Base-by-base conservation (phyloP, 139 green algal species). In the Edaphochlamys debaryana region DNA sequence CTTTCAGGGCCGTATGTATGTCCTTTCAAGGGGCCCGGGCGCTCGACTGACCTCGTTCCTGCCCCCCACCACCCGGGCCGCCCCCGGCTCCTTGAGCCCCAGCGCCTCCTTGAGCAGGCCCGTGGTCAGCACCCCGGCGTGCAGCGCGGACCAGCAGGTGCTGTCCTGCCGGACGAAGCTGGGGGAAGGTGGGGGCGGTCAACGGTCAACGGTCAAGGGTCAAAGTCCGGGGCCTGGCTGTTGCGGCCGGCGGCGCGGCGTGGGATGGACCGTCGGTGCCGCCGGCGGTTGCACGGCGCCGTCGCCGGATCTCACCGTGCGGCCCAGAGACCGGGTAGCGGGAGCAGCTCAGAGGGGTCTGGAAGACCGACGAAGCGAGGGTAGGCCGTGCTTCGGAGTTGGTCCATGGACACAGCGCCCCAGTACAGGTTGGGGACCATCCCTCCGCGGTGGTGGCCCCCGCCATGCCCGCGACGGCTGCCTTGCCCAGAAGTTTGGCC, bases 81-180 rank as follows among this genome's bases (percentile, higher is more conserved):
- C 78, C 27, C 30, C 23, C 66, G 66, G 23, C 78, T 84, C 78
- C 50, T 66, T 15, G 36, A 84, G 64, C 37, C 78, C 78, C 15
- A 84, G 78, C 48, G 78, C 78, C 66, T 84, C 78, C 66, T 56
- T 54, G 20, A 84, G 78, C 29, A 58, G n/a, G 22, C 78, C 78
- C 5, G 66, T 84, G 32, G 36, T 84, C 19, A 84, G 78, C 45
- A 84, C 34, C 9, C 78, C 78, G 17, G 48, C 22, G 66, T 84
- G 78, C 66, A 76, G 66, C 36, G 34, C 23, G 48, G 36, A 29
- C 78, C 78, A 84, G 2, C 29, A 34, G 48, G 45, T 25, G 48
- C 27, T 69, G 36, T 58, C 66, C 45, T 84, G 78, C 17, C 66
- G 78, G 13, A 84, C 15, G 38, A 56, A 76, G 30, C 78, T 82